Conservation (phyloP, 495 filamentous ascomycete species). For the Xylaria longipes region DNA sequence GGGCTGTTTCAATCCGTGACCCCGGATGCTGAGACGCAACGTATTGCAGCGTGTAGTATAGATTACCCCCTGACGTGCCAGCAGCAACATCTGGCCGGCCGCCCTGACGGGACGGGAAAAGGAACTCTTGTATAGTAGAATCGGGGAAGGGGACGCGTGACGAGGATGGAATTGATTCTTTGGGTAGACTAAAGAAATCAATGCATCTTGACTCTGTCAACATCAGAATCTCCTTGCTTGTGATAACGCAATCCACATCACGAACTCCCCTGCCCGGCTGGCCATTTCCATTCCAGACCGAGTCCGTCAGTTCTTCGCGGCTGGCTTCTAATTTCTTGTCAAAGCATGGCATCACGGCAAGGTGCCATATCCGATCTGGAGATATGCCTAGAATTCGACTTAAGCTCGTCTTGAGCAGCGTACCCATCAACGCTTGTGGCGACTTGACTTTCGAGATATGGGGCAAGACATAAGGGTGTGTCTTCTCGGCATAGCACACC, state of each 20-base stretch:
- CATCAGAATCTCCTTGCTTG: slow-evolving; percentile 88
- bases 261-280: slow-evolving; percentile 64
- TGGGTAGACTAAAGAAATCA: slow-evolving; percentile 72
- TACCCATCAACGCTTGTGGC: slow-evolving; percentile 90
- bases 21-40: slow-evolving; percentile 72
- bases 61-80: slow-evolving; percentile 88
- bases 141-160: slow-evolving; percentile 68
- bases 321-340: slow-evolving; percentile 99
- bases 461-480: slow-evolving; percentile 88
- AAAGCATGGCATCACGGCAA: slow-evolving; percentile 97
- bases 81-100: slow-evolving; percentile 44
- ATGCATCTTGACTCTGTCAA: slow-evolving; percentile 80
- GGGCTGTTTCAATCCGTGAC: slow-evolving; percentile 68
- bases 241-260: slow-evolving; percentile 98
- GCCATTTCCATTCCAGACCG: slow-evolving; percentile 66
- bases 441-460: slow-evolving; percentile 92
- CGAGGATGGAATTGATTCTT: slow-evolving; percentile 50
- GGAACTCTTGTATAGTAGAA: slow-evolving; percentile 66
- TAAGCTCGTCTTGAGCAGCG: slow-evolving; percentile 83
- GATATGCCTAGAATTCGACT: slow-evolving; percentile 71
- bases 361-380: slow-evolving; percentile 86
- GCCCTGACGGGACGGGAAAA: slow-evolving; percentile 60
- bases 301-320: slow-evolving; percentile 86
- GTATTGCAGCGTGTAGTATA: slow-evolving; percentile 77
- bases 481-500: slow-evolving; percentile 99